Base-by-base conservation (phyloP, 83 land plant genomes). In the Thuja plicata region DNA sequence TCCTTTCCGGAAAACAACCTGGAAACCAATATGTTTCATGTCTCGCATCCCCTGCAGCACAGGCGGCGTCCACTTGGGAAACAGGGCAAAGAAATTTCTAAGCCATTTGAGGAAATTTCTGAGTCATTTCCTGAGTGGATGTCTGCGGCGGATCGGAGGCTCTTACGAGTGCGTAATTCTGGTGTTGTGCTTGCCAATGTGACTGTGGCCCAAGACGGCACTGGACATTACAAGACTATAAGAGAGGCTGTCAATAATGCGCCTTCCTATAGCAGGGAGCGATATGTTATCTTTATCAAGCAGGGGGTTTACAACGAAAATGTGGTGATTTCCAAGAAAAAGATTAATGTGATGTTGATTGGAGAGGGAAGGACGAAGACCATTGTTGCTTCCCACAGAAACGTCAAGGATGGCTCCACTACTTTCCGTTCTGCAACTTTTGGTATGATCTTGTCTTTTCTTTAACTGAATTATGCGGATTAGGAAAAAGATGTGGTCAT, bases 291-390 rank as follows among this genome's bases (percentile, higher is more conserved):
- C 1, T 38, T 38, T 38, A 27, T 79, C 27, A 79, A 40, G 19
- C 88, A 55, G 35, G 95, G 96, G 24, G 50, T 94, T 16, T 96
- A 98, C 90, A 88, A 92, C 5, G 97, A 91, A 89, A 30, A 54
- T 96, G 27, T 27, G 55, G 30, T 87, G 96, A 3, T 54, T 15
- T 92, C 92, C 27, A 91, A 90, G 84, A 66, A 46, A 0, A 96
- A 90, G 89, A 90, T 91, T 89, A 94, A 93, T 71, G 19, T 54
- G 57, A 54, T 54, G 57, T 54, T 54, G 57, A 54, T 54, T 54
- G 57, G 57, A 54, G 57, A 54, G 57, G 19, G 57, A 3, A 54
- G 57, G 57, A 54, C 57, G 57, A 54, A 54, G 3, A 16, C 57
- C 57, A 54, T 54, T 54, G 57, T 54, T 15, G 17, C 19, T 13